Percentiles rank a stretch among this genome's conserved stretches.
phyloP scores from a whole-genome alignment of 257 asterid genomes.

The Leptodermis oblonga region DNA sequence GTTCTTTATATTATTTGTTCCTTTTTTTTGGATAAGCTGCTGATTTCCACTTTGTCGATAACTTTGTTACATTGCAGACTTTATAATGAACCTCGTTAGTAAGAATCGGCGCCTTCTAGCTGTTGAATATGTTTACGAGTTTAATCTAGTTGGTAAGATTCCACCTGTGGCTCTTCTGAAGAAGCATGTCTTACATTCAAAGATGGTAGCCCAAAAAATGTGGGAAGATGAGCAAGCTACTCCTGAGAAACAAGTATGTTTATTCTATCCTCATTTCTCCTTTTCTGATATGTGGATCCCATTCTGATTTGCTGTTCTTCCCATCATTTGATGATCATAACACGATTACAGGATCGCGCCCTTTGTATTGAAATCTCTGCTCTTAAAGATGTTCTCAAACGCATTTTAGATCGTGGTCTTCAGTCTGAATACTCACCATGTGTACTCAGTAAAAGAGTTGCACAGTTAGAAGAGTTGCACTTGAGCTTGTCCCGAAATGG shows the following conservation, averaged over 20 bases:
- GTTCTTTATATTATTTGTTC: no score
- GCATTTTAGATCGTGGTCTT: slow-evolving; percentile 19
- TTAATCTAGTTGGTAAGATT: slow-evolving; percentile 14
- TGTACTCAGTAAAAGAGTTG: slow-evolving; percentile 9
- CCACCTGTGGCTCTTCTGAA: slow-evolving; percentile 24
- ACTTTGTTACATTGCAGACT: slow-evolving; percentile 4
- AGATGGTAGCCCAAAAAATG: slow-evolving; percentile 4
- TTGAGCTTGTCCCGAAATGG: not conserved
- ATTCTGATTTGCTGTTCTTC: not conserved
- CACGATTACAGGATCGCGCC: slow-evolving; percentile 12
- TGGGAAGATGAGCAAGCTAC: slow-evolving; percentile 8
- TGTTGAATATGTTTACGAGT: slow-evolving; percentile 20
- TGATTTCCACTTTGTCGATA: not conserved
- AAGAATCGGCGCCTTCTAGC: slow-evolving; percentile 16
- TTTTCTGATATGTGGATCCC: not conserved
- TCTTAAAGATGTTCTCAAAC: slow-evolving; percentile 13
- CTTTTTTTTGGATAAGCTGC: not conserved
- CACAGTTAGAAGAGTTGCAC: slow-evolving; percentile 6
- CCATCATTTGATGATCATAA: not conserved
- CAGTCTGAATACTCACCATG: slow-evolving; percentile 18
- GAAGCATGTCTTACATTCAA: slow-evolving; percentile 8
- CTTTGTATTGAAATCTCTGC: slow-evolving; percentile 6
- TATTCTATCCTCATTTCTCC: not conserved
- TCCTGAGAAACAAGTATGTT: slow-evolving; percentile 12
- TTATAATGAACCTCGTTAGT: slow-evolving; percentile 4